A percentile compares a stretch with the other conserved stretches of the same genome.
These are phyloP conservation scores for Albatrellus ellisii DNA, from an alignment of 768 basidiomycete genomes.

Conservation along the genomic window DNA sequence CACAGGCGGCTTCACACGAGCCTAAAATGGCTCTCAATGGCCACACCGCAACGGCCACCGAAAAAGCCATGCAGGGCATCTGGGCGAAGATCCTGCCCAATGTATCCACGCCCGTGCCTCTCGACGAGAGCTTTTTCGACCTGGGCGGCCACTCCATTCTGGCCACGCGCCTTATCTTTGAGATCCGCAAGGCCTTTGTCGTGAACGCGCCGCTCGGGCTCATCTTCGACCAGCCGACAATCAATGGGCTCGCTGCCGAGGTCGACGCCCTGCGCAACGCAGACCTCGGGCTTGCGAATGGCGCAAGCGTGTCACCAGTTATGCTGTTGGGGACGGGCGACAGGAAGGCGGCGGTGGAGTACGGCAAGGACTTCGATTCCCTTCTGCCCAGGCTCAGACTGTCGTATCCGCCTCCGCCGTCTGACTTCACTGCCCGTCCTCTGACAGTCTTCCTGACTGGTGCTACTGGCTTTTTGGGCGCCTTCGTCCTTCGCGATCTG, in stretches of 20 bases:
- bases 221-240: slow-evolving; percentile 85
- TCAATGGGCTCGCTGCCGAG: slow-evolving; percentile 59
- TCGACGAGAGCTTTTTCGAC: slow-evolving; percentile 96
- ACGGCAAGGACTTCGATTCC: slow-evolving; percentile 64
- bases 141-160: slow-evolving; percentile 97
- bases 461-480: slow-evolving; percentile 93
- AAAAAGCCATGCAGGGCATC: slow-evolving; percentile 69
- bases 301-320: slow-evolving; percentile 11
- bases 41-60: slow-evolving; percentile 47
- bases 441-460: slow-evolving; percentile 91
- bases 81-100: slow-evolving; percentile 78
- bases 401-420: slow-evolving; percentile 47
- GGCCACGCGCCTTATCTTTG: slow-evolving; percentile 93
- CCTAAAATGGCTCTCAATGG: slow-evolving; percentile 2
- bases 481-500: slow-evolving; percentile 78
- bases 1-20: slow-evolving; percentile 38
- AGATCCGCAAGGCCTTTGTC: slow-evolving; percentile 86
- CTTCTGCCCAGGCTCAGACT: slow-evolving; percentile 44
- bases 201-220: slow-evolving; percentile 85
- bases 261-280: slow-evolving; percentile 64
- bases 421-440: slow-evolving; percentile 37
- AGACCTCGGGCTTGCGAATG: slow-evolving; percentile 61
- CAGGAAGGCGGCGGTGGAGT: neutral
- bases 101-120: slow-evolving; percentile 61
- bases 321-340: neutral